Percentiles rank a stretch among this genome's conserved stretches.
phyloP scores from a whole-genome alignment of 805 yeast species.

The Suhomyces sp. region DNA sequence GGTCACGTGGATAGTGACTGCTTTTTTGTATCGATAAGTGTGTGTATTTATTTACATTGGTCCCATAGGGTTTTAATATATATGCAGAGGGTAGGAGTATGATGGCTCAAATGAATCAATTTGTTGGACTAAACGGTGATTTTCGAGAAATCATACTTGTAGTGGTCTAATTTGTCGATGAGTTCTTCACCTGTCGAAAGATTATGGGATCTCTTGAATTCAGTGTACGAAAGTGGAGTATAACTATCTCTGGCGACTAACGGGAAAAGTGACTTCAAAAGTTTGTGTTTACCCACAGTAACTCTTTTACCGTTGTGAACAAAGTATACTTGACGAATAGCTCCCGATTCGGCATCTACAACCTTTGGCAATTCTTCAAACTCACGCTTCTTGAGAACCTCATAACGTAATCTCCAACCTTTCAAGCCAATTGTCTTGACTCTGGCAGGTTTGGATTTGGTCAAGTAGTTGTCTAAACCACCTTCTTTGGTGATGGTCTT shows the following conservation, averaged over 20 bases:
- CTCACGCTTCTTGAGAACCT: constrained; percentile 52
- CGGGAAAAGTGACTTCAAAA: constrained; percentile 54
- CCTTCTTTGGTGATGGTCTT: constrained; percentile 90
- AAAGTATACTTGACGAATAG: constrained; percentile 45
- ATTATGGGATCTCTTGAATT: constrained; percentile 46
- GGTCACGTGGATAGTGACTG: constrained; percentile 14
- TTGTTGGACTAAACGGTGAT: constrained; percentile 19
- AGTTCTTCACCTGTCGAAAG: constrained; percentile 47
- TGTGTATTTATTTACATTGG: constrained; percentile 1
- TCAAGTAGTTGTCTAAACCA: constrained; percentile 85
- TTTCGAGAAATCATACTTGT: constrained; percentile 36
- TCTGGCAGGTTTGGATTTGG: constrained; percentile 85
- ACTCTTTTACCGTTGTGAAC: constrained; percentile 48
- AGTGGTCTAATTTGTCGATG: constrained; percentile 46
- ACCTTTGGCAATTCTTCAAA: constrained; percentile 40
- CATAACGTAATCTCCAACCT: constrained; percentile 88
- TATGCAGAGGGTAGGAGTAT: background rate
- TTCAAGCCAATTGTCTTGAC: constrained; percentile 87
- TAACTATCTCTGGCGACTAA: constrained; percentile 45
- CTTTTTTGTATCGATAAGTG: constrained; percentile 4
- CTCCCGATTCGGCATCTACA: constrained; percentile 22
- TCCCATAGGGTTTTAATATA: background rate
- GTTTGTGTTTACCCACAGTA: constrained; percentile 61
- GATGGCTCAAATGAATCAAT: background rate
- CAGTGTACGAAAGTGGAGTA: constrained; percentile 42